A percentile compares a stretch with the other conserved stretches of the same genome.
Conservation (phyloP, 768 basidiomycete species). For the Dentipellis fragilis region DNA sequence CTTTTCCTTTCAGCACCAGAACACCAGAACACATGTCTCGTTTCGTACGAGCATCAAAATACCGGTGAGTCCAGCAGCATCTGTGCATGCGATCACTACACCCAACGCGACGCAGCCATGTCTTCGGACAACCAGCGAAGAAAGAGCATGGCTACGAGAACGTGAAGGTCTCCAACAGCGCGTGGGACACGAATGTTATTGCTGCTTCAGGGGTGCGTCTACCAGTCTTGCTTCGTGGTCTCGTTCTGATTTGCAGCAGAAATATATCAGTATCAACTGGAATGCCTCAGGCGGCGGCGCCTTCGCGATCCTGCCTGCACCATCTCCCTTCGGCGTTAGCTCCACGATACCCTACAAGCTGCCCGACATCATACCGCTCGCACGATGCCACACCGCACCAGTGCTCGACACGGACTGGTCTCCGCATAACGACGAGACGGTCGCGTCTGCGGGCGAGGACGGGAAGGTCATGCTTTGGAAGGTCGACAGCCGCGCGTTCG, state of each 20-base stretch:
- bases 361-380: constrained; percentile 87
- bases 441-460: constrained; percentile 91
- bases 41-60: constrained; percentile 80
- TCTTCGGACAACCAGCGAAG: constrained; percentile 83
- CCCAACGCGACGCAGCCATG: constrained; percentile 47
- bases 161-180: constrained; percentile 76
- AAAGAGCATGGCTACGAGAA: constrained; percentile 78
- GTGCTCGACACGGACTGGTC: constrained; percentile 97
- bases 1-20: background rate
- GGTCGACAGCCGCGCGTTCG: constrained; percentile 56
- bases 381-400: constrained; percentile 73
- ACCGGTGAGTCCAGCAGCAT: constrained; percentile 43
- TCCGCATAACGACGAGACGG: constrained; percentile 83
- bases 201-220: constrained; percentile 67
- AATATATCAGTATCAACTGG: constrained; percentile 91
- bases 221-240: background rate
- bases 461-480: constrained; percentile 92
- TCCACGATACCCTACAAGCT: constrained; percentile 63
- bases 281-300: constrained; percentile 88
- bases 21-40: constrained; percentile 50
- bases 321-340: constrained; percentile 52
- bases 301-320: constrained; percentile 86
- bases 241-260: constrained; percentile 7
- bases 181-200: constrained; percentile 94
- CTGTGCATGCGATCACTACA: background rate